A percentile compares a stretch with the other conserved stretches of the same genome.
phyloP scores from a whole-genome alignment of 2,329 filamentous ascomycete species.

The Talaromyces piceae region DNA sequence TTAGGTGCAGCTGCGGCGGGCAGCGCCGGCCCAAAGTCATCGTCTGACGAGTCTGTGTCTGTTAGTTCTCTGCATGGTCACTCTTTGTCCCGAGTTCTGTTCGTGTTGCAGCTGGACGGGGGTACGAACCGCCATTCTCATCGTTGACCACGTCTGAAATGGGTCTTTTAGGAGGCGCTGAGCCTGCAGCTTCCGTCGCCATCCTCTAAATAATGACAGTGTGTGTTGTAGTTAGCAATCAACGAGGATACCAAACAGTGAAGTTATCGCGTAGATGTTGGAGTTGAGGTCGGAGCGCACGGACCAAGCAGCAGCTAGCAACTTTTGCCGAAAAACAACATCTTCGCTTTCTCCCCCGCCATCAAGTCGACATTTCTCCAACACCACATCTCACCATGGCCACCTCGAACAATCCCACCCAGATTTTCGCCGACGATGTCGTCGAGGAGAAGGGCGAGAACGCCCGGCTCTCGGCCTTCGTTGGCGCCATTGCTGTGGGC shows the following conservation, averaged over 20 bases:
- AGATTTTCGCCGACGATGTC: slow-evolving; percentile 96
- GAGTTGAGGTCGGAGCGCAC: slow-evolving; percentile 10
- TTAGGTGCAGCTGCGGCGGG: slow-evolving; percentile 71
- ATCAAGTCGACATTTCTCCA: background rate
- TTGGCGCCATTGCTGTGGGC: slow-evolving; percentile 94
- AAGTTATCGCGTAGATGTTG: background rate
- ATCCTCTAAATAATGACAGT: slow-evolving; percentile 19
- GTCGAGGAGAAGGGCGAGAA: slow-evolving; percentile 98
- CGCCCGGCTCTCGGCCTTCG: slow-evolving; percentile 95
- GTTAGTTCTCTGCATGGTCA: background rate
- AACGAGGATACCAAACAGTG: too few relatives aligned
- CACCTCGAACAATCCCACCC: slow-evolving; percentile 64
- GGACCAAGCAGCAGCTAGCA: slow-evolving; percentile 4
- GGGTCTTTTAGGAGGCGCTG: slow-evolving; percentile 46
- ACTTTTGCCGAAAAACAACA: slow-evolving; percentile 10
- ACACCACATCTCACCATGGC: slow-evolving; percentile 9
- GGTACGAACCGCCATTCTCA: slow-evolving; percentile 22
- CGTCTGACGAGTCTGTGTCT: slow-evolving; percentile 52
- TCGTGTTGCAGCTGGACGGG: slow-evolving; percentile 9
- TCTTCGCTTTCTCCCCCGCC: slow-evolving; percentile 8
- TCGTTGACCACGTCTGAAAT: slow-evolving; percentile 49
- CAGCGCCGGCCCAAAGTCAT: slow-evolving; percentile 89
- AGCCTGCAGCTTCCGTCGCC: slow-evolving; percentile 18
- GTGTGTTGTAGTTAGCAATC: background rate
- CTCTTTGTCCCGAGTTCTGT: too few relatives aligned